These are phyloP conservation scores for Pseudocercospora vitis DNA, from an alignment of 2,329 filamentous ascomycete genomes.

Conservation along the genomic window DNA sequence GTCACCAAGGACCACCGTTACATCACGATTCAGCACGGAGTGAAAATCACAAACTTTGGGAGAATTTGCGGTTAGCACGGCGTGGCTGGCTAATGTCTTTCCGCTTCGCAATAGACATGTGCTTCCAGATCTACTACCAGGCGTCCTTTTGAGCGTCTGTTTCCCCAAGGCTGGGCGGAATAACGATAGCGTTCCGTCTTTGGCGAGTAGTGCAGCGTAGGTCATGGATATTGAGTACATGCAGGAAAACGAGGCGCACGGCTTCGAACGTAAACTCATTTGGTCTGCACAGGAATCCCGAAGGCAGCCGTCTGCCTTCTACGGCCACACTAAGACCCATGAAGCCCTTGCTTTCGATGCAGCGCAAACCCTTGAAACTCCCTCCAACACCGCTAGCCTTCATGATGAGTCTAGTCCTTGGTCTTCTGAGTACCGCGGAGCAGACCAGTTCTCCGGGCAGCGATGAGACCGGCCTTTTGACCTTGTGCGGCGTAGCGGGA, in stretches of 20 bases:
- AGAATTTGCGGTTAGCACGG: background rate
- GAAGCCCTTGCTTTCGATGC: constrained; percentile 24
- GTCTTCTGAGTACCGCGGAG: constrained; percentile 99
- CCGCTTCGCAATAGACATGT: background rate
- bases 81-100: constrained; percentile 3
- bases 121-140: background rate
- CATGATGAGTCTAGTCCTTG: constrained; percentile 66
- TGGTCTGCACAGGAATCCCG: constrained; percentile 26
- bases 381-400: constrained; percentile 35
- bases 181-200: background rate
- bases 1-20: too few relatives aligned
- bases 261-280: constrained; percentile 30
- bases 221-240: background rate
- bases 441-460: constrained; percentile 98
- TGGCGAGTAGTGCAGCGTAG: background rate
- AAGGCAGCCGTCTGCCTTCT: constrained; percentile 26
- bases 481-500: constrained; percentile 95
- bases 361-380: constrained; percentile 32
- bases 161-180: background rate
- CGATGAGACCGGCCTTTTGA: constrained; percentile 99
- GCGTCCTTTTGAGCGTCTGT: background rate
- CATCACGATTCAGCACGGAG: background rate
- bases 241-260: background rate
- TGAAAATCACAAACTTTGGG: background rate
- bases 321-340: constrained; percentile 31